Percentiles rank a stretch among this genome's conserved stretches.
Conservation (phyloP, 345 rosid genomes). For the Toxicodendron radicans region DNA sequence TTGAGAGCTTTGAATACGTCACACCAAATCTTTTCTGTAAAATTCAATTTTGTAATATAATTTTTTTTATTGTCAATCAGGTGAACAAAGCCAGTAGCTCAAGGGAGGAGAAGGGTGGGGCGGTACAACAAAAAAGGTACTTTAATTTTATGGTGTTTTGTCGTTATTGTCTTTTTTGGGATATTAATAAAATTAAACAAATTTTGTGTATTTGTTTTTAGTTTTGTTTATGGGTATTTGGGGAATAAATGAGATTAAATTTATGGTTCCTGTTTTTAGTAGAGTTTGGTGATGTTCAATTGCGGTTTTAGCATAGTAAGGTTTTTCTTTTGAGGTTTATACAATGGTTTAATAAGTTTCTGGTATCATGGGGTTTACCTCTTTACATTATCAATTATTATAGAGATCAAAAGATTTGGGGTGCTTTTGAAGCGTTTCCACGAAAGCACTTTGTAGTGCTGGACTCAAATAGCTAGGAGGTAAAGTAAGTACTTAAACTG, state of each 20-base stretch:
- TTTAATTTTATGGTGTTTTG: not conserved
- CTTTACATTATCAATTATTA: not conserved
- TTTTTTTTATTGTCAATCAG: slow-evolving; percentile 21
- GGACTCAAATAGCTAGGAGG: too few relatives aligned
- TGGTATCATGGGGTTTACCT: too few relatives aligned
- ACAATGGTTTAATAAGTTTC: not conserved
- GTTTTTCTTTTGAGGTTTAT: not conserved
- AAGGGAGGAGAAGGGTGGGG: slow-evolving; percentile 32
- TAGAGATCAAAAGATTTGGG: not conserved
- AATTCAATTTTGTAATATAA: too few relatives aligned
- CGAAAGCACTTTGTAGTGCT: not conserved
- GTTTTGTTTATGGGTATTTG: not conserved
- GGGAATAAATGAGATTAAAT: not conserved
- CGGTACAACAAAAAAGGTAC: slow-evolving; percentile 38
- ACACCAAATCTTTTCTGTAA: too few relatives aligned
- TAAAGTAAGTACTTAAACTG: not conserved
- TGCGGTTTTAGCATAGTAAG: too few relatives aligned
- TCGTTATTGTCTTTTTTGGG: not conserved
- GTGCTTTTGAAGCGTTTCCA: not conserved
- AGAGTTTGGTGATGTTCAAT: not conserved
- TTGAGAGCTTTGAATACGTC: too few relatives aligned
- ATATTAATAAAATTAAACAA: too few relatives aligned
- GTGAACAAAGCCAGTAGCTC: slow-evolving; percentile 27
- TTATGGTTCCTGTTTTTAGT: not conserved
- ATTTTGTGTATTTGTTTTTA: not conserved